Evolutionary conservation across 768 basidiomycete species (phyloP).

Genomic region (Lactarius quietus): DNA sequence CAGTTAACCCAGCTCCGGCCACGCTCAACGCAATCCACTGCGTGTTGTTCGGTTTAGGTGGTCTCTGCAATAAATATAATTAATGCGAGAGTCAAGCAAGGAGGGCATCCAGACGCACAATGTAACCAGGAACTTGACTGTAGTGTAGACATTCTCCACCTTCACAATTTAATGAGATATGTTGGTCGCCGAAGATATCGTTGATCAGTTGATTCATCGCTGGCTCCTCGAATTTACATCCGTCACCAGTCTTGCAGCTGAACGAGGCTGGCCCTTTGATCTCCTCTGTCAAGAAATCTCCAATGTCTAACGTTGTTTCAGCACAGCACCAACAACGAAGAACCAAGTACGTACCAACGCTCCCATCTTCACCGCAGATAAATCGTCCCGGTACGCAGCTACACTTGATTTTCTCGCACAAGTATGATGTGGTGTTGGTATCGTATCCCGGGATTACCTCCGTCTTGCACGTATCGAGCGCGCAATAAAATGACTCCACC

Average conservation of each 20-base stretch:
- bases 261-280: conserved; percentile 91
- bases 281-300: conserved; percentile 85
- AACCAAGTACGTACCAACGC: conserved; percentile 65
- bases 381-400: conserved; percentile 91
- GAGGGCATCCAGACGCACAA: conserved; percentile 40
- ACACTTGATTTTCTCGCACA: conserved; percentile 83
- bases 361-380: conserved; percentile 93
- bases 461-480: conserved; percentile 66
- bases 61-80: conserved; percentile 43
- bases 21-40: conserved; percentile 81
- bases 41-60: conserved; percentile 80
- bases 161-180: conserved; percentile 82
- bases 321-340: not conserved
- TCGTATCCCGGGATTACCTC: conserved; percentile 49
- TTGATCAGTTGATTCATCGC: conserved; percentile 96
- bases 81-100: not conserved
- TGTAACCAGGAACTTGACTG: conserved; percentile 92
- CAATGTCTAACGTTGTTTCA: conserved; percentile 61
- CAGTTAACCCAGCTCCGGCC: conserved; percentile 70
- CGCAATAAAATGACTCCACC: conserved; percentile 95
- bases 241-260: conserved; percentile 64
- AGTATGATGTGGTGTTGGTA: conserved; percentile 69
- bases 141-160: conserved; percentile 94
- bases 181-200: conserved; percentile 87
- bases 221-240: conserved; percentile 90